Evolutionary conservation across 1,284 basidiomycete species (phyloP).

Genomic region (Puccinia polysora): DNA sequence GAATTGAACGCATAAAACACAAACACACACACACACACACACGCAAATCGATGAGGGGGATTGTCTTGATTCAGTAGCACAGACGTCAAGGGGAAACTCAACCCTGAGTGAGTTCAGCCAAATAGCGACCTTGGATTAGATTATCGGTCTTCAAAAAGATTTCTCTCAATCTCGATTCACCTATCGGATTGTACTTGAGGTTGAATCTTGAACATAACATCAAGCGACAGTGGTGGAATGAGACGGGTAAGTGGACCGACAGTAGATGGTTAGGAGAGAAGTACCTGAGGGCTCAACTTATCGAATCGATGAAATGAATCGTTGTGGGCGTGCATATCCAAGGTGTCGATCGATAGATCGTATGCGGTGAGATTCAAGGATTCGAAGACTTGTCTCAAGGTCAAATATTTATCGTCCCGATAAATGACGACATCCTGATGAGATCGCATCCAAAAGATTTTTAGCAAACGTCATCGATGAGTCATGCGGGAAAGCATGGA

Average conservation of each 20-base stretch:
- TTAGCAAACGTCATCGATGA: not conserved
- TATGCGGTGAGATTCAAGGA: slow-evolving; percentile 93
- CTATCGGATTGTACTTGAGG: slow-evolving; percentile 78
- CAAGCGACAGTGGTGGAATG: not conserved
- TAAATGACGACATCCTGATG: slow-evolving; percentile 87
- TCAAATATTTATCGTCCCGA: slow-evolving; percentile 83
- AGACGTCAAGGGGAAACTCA: too few relatives aligned
- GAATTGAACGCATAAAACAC: too few relatives aligned
- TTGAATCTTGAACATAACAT: slow-evolving; percentile 50
- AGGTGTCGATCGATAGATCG: slow-evolving; percentile 95
- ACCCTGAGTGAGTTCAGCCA: slow-evolving; percentile 92
- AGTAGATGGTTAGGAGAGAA: slow-evolving; percentile 54
- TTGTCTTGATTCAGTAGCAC: too few relatives aligned
- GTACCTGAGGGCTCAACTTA: slow-evolving; percentile 86
- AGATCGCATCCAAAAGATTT: too few relatives aligned
- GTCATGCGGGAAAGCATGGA: not conserved
- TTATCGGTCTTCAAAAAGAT: slow-evolving; percentile 99
- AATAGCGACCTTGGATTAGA: slow-evolving; percentile 79
- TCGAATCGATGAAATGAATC: slow-evolving; percentile 97
- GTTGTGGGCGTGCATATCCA: slow-evolving; percentile 98
- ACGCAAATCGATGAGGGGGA: not conserved
- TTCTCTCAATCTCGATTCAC: slow-evolving; percentile 88
- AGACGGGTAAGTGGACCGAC: not conserved
- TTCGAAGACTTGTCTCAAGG: slow-evolving; percentile 88
- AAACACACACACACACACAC: not conserved